Percentiles rank a stretch among this genome's conserved stretches.
These are phyloP conservation scores for Geotrichum macrosporum DNA, from an alignment of 1,139 yeast species.

Conservation along the genomic window DNA sequence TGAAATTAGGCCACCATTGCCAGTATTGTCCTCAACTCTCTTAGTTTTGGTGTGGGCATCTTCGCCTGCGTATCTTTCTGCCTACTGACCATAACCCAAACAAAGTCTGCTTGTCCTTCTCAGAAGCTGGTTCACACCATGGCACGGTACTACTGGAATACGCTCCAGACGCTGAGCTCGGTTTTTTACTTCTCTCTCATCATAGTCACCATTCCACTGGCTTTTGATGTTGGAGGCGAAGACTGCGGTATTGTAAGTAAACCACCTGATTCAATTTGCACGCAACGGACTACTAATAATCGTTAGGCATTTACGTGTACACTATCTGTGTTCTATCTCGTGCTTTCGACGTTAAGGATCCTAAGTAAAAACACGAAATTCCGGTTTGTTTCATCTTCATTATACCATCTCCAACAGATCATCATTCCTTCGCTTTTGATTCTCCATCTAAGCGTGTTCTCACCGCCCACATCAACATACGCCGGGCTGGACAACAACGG, in stretches of 20 bases:
- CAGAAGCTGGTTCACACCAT: neutral
- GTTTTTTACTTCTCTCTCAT: slow-evolving; percentile 51
- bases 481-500: slow-evolving; percentile 9
- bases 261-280: neutral
- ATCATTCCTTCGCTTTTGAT: slow-evolving; percentile 78
- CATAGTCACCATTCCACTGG: slow-evolving; percentile 80
- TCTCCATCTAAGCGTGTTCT: slow-evolving; percentile 59
- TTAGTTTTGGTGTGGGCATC: neutral
- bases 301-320: slow-evolving; percentile 66
- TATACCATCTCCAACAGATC: slow-evolving; percentile 79
- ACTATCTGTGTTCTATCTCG: slow-evolving; percentile 60
- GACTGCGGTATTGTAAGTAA: slow-evolving; percentile 61
- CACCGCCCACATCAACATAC: slow-evolving; percentile 31
- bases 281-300: neutral
- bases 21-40: slow-evolving; percentile 1
- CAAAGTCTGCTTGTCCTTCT: neutral
- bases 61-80: slow-evolving; percentile 3
- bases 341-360: slow-evolving; percentile 67
- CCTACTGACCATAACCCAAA: slow-evolving; percentile 1
- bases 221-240: slow-evolving; percentile 96
- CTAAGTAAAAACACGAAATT: slow-evolving; percentile 49
- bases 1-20: too few species aligned
- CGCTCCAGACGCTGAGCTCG: slow-evolving; percentile 31
- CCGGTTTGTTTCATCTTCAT: slow-evolving; percentile 50
- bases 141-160: slow-evolving; percentile 9